Evolutionary conservation across 768 basidiomycete species (phyloP), one percentile per base, ranked within the genome.

Genomic region (Mycena indigotica): DNA sequence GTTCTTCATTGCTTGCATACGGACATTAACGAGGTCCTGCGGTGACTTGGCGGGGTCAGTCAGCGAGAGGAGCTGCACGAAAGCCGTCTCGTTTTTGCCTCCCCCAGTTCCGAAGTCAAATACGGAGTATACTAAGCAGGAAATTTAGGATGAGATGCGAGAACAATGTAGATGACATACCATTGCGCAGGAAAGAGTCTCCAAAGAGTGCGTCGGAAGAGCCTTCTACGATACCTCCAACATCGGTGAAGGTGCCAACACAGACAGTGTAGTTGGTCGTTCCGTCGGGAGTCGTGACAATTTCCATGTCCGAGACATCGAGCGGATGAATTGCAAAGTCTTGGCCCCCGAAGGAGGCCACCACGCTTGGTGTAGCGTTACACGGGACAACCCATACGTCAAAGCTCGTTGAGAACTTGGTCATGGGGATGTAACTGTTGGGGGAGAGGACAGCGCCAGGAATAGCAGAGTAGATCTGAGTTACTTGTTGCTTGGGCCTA

Each of bases 81-180:
- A 63, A 3, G 62, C 54, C 5, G 25, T 40, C 13, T 51, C 52
- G 16, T 35, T 45, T 4, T 39, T 53, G 38, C 3, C 38, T 15
- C 62, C 62, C 29, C 62, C 61, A 0, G 61, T 62, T 26, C 57
- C 61, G 48, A 62, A 62, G 29, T 62, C 54, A 26, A 62, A 62
- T 32, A 44, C 41, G 41, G 41, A 16, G 55, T 61, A 29, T 15
- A 50, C 13, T 5, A n/a, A 5, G 25, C 3, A 25, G 17, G 25
- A 50, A 15, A 2, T 28, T 24, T 19, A 1, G 17, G 8, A 25
- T 3, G 30, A 4, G 30, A 24, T 23, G 5, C 13, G 25, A n/a
- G 28, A 26, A 6, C 15, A 17, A 48, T 8, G 29, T 45, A 12
- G 13, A 56, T 46, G 55, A 49, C 3, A 49, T 54, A 30, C 51